These are phyloP conservation scores for Fraxinus paxiana DNA, from an alignment of 305 asterid species.

Conservation along the genomic window DNA sequence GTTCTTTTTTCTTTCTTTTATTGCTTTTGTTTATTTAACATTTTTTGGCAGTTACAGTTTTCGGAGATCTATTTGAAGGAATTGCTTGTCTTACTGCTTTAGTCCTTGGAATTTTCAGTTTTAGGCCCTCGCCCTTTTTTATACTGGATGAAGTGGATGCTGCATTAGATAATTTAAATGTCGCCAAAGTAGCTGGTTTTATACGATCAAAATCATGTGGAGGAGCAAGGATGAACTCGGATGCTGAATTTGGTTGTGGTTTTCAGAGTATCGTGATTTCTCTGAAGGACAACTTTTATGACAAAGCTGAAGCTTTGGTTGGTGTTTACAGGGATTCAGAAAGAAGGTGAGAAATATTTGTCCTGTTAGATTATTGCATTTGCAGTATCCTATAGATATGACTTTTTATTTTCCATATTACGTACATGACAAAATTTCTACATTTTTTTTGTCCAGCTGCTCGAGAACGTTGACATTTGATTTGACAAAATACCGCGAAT, in stretches of 20 bases:
- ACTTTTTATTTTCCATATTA: background rate
- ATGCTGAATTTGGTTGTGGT: conserved; percentile 61
- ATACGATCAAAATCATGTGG: conserved; percentile 86
- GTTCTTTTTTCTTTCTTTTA: background rate
- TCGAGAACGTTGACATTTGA: conserved; percentile 81
- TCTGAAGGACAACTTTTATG: conserved; percentile 89
- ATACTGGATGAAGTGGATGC: conserved; percentile 99
- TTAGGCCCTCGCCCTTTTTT: conserved; percentile 93
- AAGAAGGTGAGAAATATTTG: conserved; percentile 52
- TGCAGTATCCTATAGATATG: background rate
- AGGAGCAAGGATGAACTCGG: conserved; percentile 51
- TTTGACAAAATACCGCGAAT: conserved; percentile 70
- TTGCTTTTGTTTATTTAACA: background rate
- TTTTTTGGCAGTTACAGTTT: background rate
- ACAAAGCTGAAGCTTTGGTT: conserved; percentile 96
- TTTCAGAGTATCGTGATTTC: conserved; percentile 99
- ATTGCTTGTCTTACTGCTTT: conserved; percentile 2
- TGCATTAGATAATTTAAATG: conserved; percentile 89
- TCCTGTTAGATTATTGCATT: background rate
- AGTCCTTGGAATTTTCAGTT: conserved; percentile 49
- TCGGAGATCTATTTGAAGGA: background rate
- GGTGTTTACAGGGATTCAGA: conserved; percentile 93
- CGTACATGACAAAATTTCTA: background rate
- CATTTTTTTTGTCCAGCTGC: conserved; percentile 50
- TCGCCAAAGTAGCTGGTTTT: conserved; percentile 96